These are phyloP conservation scores for Aspergillus proliferans DNA, from an alignment of 2,329 filamentous ascomycete genomes.

Conservation along the genomic window DNA sequence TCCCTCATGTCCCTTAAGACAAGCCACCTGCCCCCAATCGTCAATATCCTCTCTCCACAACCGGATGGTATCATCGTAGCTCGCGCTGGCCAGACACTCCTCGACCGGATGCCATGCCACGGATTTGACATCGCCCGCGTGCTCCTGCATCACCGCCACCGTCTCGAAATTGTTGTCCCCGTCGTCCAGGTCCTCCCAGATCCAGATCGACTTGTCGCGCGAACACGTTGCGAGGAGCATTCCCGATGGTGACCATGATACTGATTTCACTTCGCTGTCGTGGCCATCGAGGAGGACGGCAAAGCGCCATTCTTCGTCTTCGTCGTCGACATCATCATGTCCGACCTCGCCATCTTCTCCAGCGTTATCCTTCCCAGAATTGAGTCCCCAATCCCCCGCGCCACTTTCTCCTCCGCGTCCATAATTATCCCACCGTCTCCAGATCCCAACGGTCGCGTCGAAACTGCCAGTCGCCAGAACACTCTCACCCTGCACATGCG, in stretches of 20 bases:
- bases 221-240: constrained; percentile 83
- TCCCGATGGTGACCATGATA: constrained; percentile 59
- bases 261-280: constrained; percentile 87
- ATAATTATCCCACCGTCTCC: constrained; percentile 58
- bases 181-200: constrained; percentile 87
- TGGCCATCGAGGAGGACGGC: constrained; percentile 89
- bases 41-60: constrained; percentile 87
- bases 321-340: constrained; percentile 46
- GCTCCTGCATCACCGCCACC: constrained; percentile 87
- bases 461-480: constrained; percentile 90
- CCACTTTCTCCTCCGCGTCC: constrained; percentile 18
- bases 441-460: constrained; percentile 82
- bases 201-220: constrained; percentile 92
- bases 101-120: constrained; percentile 82
- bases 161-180: constrained; percentile 96
- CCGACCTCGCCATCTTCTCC: constrained; percentile 13
- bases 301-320: constrained; percentile 81
- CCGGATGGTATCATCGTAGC: constrained; percentile 87
- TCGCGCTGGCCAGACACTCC: constrained; percentile 79
- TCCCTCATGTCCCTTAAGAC: constrained; percentile 70
- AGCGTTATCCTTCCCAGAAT: constrained; percentile 21
- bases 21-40: constrained; percentile 86
- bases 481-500: constrained; percentile 58
- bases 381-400: constrained; percentile 16
- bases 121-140: constrained; percentile 90